These are phyloP conservation scores for Exophiala bonariae DNA, from an alignment of 2,329 filamentous ascomycete genomes.

Conservation along the genomic window DNA sequence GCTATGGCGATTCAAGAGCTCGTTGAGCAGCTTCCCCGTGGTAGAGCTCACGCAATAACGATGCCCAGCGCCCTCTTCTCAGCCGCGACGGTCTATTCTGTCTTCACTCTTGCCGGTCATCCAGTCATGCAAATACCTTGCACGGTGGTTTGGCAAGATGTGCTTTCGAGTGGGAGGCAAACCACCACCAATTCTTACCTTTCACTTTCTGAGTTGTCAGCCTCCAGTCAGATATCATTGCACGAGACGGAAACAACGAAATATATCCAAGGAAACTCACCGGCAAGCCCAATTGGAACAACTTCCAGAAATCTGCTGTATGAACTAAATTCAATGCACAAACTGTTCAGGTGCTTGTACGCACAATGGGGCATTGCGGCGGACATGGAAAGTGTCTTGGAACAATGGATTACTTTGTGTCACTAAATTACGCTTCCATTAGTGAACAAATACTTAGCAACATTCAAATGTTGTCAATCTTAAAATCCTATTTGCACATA, in stretches of 20 bases:
- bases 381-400: constrained; percentile 47
- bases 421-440: too few relatives aligned
- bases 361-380: constrained; percentile 48
- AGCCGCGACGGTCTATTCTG: constrained; percentile 44
- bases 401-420: constrained; percentile 46
- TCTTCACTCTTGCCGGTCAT: constrained; percentile 40
- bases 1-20: constrained; percentile 49
- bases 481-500: too few relatives aligned
- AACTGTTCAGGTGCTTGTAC: constrained; percentile 44
- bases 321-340: constrained; percentile 49
- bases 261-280: constrained; percentile 36
- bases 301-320: constrained; percentile 45
- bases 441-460: too few relatives aligned
- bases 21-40: constrained; percentile 45
- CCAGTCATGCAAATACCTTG: constrained; percentile 39
- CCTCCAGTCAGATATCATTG: constrained; percentile 23
- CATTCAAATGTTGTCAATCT: too few relatives aligned
- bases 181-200: neutral
- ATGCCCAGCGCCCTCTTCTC: constrained; percentile 48
- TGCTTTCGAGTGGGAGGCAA: neutral
- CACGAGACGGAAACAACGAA: constrained; percentile 38
- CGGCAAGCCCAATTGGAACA: constrained; percentile 26
- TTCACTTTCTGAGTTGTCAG: neutral
- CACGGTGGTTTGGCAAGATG: constrained; percentile 44
- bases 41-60: constrained; percentile 46